phyloP scores from a whole-genome alignment of 495 filamentous ascomycete species.

The Aspergillus nanangensis region DNA sequence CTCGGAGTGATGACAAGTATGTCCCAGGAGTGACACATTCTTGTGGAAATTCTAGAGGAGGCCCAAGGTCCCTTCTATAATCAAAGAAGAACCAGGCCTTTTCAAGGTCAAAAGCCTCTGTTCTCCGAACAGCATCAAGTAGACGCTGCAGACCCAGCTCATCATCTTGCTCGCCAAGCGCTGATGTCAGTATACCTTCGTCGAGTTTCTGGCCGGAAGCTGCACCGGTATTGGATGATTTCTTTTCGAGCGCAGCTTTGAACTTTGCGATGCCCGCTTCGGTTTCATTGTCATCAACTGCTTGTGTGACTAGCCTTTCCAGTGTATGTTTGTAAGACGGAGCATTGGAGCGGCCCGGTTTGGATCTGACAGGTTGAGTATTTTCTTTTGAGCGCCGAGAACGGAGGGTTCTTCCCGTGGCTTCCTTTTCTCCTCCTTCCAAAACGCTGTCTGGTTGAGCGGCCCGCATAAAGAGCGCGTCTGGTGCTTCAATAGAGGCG shows the following conservation, averaged over 20 bases:
- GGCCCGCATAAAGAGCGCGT: slow-evolving; percentile 30
- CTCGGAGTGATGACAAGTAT: slow-evolving; percentile 29
- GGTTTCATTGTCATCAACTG: slow-evolving; percentile 50
- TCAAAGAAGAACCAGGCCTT: slow-evolving; percentile 68
- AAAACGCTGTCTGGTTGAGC: slow-evolving; percentile 1
- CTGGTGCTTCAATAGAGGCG: slow-evolving; percentile 41
- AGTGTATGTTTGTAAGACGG: slow-evolving; percentile 65
- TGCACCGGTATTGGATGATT: neutral
- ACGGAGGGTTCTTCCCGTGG: slow-evolving; percentile 11
- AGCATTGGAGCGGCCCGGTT: too few relatives aligned
- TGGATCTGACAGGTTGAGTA: slow-evolving; percentile 1
- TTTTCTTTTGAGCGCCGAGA: slow-evolving; percentile 2
- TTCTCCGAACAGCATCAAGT: slow-evolving; percentile 67
- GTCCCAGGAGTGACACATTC: slow-evolving; percentile 20
- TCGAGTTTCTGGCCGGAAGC: slow-evolving; percentile 24
- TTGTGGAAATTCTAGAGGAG: slow-evolving; percentile 30
- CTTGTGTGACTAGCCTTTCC: slow-evolving; percentile 57
- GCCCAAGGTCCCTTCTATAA: slow-evolving; percentile 22
- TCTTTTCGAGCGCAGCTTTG: slow-evolving; percentile 38
- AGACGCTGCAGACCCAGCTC: slow-evolving; percentile 54
- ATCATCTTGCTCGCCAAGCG: slow-evolving; percentile 48
- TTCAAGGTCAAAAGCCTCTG: slow-evolving; percentile 59
- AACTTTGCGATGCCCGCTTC: slow-evolving; percentile 53
- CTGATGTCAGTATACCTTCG: slow-evolving; percentile 35
- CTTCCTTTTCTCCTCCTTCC: slow-evolving; percentile 12